Evolutionary conservation across 2,329 filamentous ascomycete species (phyloP), one percentile per base, ranked within the genome.

Genomic region (Stagonosporopsis vannaccii): DNA sequence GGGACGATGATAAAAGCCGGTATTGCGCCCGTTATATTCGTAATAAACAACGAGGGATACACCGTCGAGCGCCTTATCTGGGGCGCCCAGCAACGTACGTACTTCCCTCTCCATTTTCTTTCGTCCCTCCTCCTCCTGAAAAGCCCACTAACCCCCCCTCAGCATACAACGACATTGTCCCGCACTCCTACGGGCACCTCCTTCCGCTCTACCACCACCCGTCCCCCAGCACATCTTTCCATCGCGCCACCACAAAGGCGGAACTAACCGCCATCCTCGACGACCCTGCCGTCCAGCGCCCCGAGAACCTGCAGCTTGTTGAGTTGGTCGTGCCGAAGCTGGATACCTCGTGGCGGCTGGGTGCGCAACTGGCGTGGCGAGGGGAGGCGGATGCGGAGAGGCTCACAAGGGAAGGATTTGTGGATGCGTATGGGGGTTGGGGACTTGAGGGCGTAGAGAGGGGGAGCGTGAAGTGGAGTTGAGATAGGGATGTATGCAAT

Each of bases 1-100:
- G 82, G 83, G 11, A 87, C 85, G 2, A 88, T 89, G 63, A 84
- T 90, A 62, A 72, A 72, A 47, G 63, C 72, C 1, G 62, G 73
- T 7, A 62, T 75, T 17, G 70, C 70, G 7, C 66, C 70, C 1
- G 61, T 79, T 6, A 68, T 81, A 6, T 74, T 81, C 55, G 65
- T 82, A 6, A 73, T 81, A 22, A 80, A 81, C 56, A 82, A 82
- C 53, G 72, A 71, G 1, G 80, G 80, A 1, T 82, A 82, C 58
- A 81, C 79, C 0, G 74, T 81, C 54, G 80, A 82, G 69, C 63
- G 80, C 3, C 62, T 79, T 41, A 80, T 82, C 33, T 79, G 80
- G 71, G 80, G 80, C 19, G 73, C 75, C 30, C 61, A 68, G 15
- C 69, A 76, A 60, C 56, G 72, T 73, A 62, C 45, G 62, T 9